Conservation (phyloP, 2,329 filamentous ascomycete species). For the Aspergillus melleus region DNA sequence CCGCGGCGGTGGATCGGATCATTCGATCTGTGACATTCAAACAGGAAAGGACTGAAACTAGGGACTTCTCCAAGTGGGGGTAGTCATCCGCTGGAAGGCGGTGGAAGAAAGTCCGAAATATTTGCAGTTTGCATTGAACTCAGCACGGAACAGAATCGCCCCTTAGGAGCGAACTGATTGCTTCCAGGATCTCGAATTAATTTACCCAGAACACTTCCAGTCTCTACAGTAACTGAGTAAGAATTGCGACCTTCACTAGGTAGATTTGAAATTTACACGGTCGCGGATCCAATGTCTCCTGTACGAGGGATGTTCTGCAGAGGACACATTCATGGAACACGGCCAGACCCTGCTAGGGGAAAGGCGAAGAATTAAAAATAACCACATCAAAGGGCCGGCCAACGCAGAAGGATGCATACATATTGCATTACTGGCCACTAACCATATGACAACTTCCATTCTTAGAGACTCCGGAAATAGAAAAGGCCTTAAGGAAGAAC, state of each 20-base stretch:
- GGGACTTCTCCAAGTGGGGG: not conserved
- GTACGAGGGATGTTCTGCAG: not conserved
- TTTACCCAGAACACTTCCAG: too few species aligned
- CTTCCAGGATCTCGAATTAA: too few species aligned
- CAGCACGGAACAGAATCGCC: too few species aligned
- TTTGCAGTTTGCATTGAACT: too few species aligned
- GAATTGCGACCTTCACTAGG: too few species aligned
- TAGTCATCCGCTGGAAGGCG: constrained; percentile 4
- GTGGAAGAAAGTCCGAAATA: not conserved
- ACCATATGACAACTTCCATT: constrained; percentile 11
- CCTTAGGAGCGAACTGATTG: not conserved
- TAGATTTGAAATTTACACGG: not conserved
- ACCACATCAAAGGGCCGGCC: constrained; percentile 11
- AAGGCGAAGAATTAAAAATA: constrained; percentile 14
- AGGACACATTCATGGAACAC: not conserved
- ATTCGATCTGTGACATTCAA: constrained; percentile 12
- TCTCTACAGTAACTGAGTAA: too few species aligned
- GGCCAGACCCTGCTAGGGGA: not conserved
- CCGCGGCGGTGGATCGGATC: constrained; percentile 9
- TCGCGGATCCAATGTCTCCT: not conserved
- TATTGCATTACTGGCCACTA: constrained; percentile 2
- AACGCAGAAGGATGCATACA: not conserved
- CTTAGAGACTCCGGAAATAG: constrained; percentile 3
- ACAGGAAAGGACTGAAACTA: constrained; percentile 14
- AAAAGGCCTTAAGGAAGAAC: constrained; percentile 1